Percentiles rank a stretch among this genome's conserved stretches.
Evolutionary conservation across 495 filamentous ascomycete genomes (phyloP).

Genomic region (Penicillium arizonense): DNA sequence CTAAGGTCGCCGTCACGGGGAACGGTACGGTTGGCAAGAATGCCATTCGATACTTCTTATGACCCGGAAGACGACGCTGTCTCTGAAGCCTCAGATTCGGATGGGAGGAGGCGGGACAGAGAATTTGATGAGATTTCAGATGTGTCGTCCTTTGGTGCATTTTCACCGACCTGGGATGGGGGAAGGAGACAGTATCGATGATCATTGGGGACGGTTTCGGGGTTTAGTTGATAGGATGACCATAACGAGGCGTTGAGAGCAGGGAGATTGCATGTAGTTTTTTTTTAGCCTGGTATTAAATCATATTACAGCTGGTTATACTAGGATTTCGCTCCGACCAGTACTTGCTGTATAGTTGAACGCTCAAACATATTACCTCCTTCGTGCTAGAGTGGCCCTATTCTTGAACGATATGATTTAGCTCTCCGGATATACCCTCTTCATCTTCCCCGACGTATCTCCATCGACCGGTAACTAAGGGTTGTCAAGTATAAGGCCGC

Average conservation of each 20-base stretch:
- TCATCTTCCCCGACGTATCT: too few species aligned
- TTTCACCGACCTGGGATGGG: background rate
- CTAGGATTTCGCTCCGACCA: background rate
- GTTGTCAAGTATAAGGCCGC: too few species aligned
- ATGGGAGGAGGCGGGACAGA: slow-evolving; percentile 10
- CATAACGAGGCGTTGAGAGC: background rate
- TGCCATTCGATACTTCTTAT: slow-evolving; percentile 26
- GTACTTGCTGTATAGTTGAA: background rate
- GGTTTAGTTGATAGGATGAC: background rate
- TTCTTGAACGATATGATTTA: too few species aligned
- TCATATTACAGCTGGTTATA: background rate
- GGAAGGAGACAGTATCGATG: slow-evolving; percentile 1
- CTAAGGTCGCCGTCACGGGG: slow-evolving; percentile 1
- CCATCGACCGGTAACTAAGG: too few species aligned
- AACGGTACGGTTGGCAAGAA: slow-evolving; percentile 10
- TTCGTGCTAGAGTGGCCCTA: too few species aligned
- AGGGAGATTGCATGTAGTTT: background rate
- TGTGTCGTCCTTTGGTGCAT: slow-evolving; percentile 34
- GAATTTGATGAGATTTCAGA: slow-evolving; percentile 36
- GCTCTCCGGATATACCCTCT: too few species aligned
- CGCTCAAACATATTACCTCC: too few species aligned
- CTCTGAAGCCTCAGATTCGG: slow-evolving; percentile 31
- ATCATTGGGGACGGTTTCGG: background rate
- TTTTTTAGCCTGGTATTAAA: background rate
- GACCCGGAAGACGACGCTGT: slow-evolving; percentile 14